Evolutionary conservation across 176 grass and related monocot genomes (phyloP), one percentile per base, ranked within the genome.

Genomic region (Elaeis guineensis): DNA sequence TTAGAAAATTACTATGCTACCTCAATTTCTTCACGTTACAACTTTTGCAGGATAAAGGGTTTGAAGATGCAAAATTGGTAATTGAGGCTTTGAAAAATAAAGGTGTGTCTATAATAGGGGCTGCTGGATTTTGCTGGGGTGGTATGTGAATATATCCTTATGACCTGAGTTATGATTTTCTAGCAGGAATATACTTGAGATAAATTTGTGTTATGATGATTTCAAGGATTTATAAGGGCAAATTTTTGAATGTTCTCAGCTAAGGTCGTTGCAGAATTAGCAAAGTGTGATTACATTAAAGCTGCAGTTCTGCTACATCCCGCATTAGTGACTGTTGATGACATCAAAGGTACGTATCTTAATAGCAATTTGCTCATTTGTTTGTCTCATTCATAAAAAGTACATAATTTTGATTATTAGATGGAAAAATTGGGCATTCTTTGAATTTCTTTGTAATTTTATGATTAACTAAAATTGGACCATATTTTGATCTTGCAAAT

Each of bases 41-140:
- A 5, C 24, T 18, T 11, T 59, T 55, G 16, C 39, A 81, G 78
- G 57, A 20, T 19, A 70, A 81, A 81, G 78, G 71, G 21, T 81
- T 70, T 75, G 78, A 81, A 64, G 72, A 81, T 70, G 78, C 78
- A 81, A 81, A 81, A 51, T 25, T 30, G 50, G 72, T 81, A 22
- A 65, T 81, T 50, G 58, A 75, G 59, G 57, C 64, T 16, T 49
- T 81, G 26, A 75, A 70, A 52, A 25, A 44, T 22, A 81, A 81
- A 70, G 72, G 78, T 52, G 35, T 65, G 64, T 64, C 65, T 57
- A 21, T 35, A 44, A 70, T 81, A 63, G 78, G 78, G 48, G 78
- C 71, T 70, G 78, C 65, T 35, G 78, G 78, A 32, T 81, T 75
- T 81, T 81, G 78, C 59, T 81, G 78, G 78, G 78, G 78, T 55